A percentile compares a stretch with the other conserved stretches of the same genome.
phyloP scores from a whole-genome alignment of 257 asterid species.

The Solanum chiquidenum region DNA sequence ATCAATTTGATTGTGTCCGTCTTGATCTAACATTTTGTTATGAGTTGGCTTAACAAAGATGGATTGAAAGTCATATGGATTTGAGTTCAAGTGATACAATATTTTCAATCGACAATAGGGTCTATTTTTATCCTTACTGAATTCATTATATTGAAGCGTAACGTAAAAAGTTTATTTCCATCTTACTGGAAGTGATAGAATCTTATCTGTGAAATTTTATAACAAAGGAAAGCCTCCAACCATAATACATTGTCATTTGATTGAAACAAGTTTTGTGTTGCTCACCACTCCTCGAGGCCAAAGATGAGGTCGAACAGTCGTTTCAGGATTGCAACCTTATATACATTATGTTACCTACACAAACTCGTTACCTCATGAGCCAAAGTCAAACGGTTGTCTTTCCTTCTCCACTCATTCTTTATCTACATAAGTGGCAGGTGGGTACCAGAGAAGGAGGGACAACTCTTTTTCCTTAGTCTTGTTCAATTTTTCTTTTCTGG shows the following conservation, averaged over 20 bases:
- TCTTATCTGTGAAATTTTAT: too few species aligned
- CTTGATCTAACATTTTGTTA: not conserved
- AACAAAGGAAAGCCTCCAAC: not conserved
- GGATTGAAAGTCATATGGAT: not conserved
- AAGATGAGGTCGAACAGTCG: not conserved
- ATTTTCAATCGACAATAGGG: not conserved
- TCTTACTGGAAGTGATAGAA: not conserved
- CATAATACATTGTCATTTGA: not conserved
- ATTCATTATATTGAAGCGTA: not conserved
- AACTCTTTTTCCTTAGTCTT: not conserved
- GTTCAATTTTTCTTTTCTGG: not conserved
- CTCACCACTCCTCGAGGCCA: not conserved
- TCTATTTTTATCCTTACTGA: too few species aligned
- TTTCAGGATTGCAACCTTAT: not conserved
- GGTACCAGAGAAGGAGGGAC: not conserved
- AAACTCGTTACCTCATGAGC: not conserved
- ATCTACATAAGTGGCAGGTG: not conserved
- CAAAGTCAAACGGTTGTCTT: not conserved
- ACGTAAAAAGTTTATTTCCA: too few species aligned
- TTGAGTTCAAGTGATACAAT: not conserved
- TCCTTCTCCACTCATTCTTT: not conserved
- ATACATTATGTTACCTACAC: not conserved
- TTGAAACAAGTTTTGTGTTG: not conserved
- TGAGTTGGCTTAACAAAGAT: not conserved
- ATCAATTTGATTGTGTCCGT: not conserved